These are phyloP conservation scores for Polymyxa betae DNA, from an alignment of 208 protist species.

Conservation along the genomic window DNA sequence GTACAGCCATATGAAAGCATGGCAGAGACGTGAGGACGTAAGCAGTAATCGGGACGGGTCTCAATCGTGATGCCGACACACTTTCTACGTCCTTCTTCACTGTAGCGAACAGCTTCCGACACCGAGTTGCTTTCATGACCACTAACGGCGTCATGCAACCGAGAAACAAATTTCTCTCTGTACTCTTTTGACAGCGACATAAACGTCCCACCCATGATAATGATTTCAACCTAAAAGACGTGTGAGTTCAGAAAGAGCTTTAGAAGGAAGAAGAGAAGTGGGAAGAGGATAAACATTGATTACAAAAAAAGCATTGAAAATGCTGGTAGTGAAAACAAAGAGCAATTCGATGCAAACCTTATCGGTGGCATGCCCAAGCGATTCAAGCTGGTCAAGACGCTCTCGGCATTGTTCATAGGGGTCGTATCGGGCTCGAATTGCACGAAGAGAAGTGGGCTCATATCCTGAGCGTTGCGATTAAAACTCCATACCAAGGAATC, in stretches of 20 bases:
- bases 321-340: too few species aligned
- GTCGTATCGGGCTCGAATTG: constrained; percentile 88
- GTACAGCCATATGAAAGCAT: constrained; percentile 91
- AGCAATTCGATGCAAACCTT: too few species aligned
- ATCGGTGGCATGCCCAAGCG: constrained; percentile 82
- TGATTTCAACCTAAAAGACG: constrained; percentile 84
- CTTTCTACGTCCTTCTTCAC: constrained; percentile 25
- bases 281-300: too few species aligned
- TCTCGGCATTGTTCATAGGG: constrained; percentile 81
- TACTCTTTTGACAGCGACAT: constrained; percentile 92
- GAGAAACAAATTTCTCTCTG: constrained; percentile 85
- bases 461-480: constrained; percentile 72
- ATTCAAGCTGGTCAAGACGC: constrained; percentile 84
- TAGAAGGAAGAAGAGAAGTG: neutral
- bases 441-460: constrained; percentile 90
- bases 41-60: constrained; percentile 96
- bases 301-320: too few species aligned
- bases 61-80: constrained; percentile 97
- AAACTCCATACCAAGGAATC: too few species aligned
- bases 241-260: neutral
- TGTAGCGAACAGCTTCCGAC: constrained; percentile 48
- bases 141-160: constrained; percentile 83
- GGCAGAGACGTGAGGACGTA: constrained; percentile 82
- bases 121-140: constrained; percentile 70
- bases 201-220: constrained; percentile 99